Base-by-base conservation (phyloP, 805 yeast species). In the Wickerhamomyces ciferrii region DNA sequence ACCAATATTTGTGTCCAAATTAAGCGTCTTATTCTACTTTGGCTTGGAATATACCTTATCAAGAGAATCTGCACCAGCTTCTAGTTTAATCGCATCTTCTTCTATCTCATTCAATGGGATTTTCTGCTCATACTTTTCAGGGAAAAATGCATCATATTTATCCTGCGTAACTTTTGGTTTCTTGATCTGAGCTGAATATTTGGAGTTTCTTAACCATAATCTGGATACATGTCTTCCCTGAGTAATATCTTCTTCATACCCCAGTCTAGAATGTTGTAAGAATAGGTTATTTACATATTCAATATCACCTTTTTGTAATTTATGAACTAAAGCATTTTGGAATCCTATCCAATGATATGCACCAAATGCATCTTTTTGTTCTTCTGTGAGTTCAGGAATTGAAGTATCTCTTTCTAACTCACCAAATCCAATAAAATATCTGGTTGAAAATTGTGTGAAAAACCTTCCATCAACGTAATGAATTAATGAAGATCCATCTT, bases 341-440 rank as follows among this genome's bases (percentile, higher is more conserved):
- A 39, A 43, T 15, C 42, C 46, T 38, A 39, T 27, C 42, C 42
- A 43, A 18, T 43, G 46, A 39, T 25, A 38, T 11, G 42, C 46
- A 21, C 42, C 46, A 15, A 43, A 24, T 2, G 46, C 46, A n/a
- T 43, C 20, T 23, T 24, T 29, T 24, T 43, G 42, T 13, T 31
- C 24, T 5, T 38, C 32, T 11, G 32, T 43, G 13, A 43, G 5
- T 17, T 31, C 38, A 19, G 46, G 46, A 17, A 17, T 20, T 38
- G 34, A 20, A 38, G 19, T 14, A 43, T 18, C 25, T 23, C 25
- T 23, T 6, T 23, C 8, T 8, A 23, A 23, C 8, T 23, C 25
- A 23, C 25, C 8, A 23, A 23, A 23, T 8, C 25, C 25, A 23
- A 23, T 23, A 8, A 23, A 23, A 6, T 5, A 23, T 23, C 25